phyloP scores from a whole-genome alignment of 192 early-diverging fungal genomes.

The Funneliformis mosseae region DNA sequence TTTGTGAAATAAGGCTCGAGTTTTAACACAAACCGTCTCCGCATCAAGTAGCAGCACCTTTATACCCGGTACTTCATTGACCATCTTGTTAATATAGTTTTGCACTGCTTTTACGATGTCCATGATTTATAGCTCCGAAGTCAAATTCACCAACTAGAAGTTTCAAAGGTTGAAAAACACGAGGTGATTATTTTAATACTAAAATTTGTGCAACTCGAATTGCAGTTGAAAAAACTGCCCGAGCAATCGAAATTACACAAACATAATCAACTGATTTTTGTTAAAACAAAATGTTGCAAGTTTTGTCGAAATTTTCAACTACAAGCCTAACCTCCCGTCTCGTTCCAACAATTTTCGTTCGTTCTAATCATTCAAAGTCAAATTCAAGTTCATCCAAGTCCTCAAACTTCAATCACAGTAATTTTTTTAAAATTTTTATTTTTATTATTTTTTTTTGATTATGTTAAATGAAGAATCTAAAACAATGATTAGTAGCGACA shows the following conservation, averaged over 20 bases:
- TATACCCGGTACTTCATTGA: constrained; percentile 91
- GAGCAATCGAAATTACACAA: no score
- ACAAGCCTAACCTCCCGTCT: background rate
- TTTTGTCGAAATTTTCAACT: background rate
- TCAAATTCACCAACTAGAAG: no score
- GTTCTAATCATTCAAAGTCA: background rate
- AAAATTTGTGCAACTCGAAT: no score
- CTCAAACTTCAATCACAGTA: background rate
- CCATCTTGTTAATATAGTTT: constrained; percentile 92
- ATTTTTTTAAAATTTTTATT: background rate
- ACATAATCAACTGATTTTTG: no score
- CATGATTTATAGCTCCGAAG: constrained; percentile 41
- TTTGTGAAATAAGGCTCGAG: background rate
- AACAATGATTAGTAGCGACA: background rate
- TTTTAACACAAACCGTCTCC: constrained; percentile 71
- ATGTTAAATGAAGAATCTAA: background rate
- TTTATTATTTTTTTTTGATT: background rate
- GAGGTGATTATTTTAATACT: no score
- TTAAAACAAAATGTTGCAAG: background rate
- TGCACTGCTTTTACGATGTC: constrained; percentile 80
- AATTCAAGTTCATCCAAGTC: background rate
- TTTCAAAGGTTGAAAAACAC: no score
- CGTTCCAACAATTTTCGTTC: background rate
- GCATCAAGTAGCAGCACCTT: constrained; percentile 93
- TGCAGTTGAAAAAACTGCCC: no score